These are phyloP conservation scores for Candida yuanshanica DNA, from an alignment of 805 yeast genomes.

Conservation along the genomic window DNA sequence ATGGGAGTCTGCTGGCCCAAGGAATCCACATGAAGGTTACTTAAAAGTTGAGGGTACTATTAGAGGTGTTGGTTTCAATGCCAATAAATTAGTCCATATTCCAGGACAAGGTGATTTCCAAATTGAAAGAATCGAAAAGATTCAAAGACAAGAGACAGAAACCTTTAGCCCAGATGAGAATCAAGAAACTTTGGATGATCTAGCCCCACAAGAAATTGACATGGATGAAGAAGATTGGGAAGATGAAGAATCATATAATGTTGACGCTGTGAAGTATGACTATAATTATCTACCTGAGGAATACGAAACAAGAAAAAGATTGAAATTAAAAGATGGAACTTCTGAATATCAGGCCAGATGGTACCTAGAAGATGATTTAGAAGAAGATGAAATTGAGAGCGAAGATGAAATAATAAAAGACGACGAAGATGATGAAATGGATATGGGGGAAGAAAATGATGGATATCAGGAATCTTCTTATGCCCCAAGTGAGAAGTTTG, in stretches of 20 bases:
- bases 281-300: constrained; percentile 34
- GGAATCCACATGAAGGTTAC: constrained; percentile 29
- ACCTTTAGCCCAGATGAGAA: constrained; percentile 31
- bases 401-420: constrained; percentile 18
- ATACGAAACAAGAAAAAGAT: constrained; percentile 26
- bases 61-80: constrained; percentile 79
- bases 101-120: constrained; percentile 91
- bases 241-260: constrained; percentile 28
- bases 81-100: constrained; percentile 73
- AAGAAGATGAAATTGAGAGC: constrained; percentile 20
- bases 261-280: constrained; percentile 30
- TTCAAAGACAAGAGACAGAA: constrained; percentile 27
- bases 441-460: constrained; percentile 26
- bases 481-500: constrained; percentile 50
- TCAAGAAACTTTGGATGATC: constrained; percentile 56
- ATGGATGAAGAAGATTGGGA: constrained; percentile 40
- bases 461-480: constrained; percentile 25
- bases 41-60: constrained; percentile 75
- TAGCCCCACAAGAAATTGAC: constrained; percentile 49
- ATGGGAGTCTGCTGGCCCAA: constrained; percentile 29
- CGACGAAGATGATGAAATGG: constrained; percentile 19
- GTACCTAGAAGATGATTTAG: constrained; percentile 54
- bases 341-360: constrained; percentile 79
- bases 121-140: constrained; percentile 57
- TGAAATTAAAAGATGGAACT: constrained; percentile 64